Evolutionary conservation across 768 basidiomycete species (phyloP).

Genomic region (Pulveroboletus sp.): DNA sequence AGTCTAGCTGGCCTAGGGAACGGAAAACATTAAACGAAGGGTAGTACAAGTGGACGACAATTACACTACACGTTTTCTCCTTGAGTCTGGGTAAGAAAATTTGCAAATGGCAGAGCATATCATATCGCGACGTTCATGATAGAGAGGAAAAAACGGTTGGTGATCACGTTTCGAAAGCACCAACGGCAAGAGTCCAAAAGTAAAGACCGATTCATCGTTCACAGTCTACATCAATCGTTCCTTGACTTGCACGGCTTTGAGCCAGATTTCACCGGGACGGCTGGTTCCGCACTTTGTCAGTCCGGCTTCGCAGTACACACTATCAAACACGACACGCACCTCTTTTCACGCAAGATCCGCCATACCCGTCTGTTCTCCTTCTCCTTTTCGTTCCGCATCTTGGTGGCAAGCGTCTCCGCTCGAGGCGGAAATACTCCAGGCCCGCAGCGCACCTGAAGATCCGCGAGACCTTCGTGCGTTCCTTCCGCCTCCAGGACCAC

Average conservation of each 20-base stretch:
- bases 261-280: slow-evolving; percentile 27
- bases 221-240: slow-evolving; percentile 48
- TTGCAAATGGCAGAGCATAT: not conserved
- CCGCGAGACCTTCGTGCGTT: slow-evolving; percentile 78
- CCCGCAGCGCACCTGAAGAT: slow-evolving; percentile 71
- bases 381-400: slow-evolving; percentile 35
- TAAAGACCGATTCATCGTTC: not conserved
- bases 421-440: slow-evolving; percentile 62
- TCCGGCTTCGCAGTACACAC: not conserved
- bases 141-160: not conserved
- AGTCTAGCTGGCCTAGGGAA: slow-evolving; percentile 9
- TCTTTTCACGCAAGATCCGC: slow-evolving; percentile 72
- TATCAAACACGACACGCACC: slow-evolving; percentile 39
- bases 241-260: slow-evolving; percentile 56
- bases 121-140: slow-evolving; percentile 8
- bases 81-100: slow-evolving; percentile 6
- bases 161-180: not conserved
- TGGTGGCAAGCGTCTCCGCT: slow-evolving; percentile 34
- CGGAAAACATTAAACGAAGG: not conserved
- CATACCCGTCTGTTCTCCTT: slow-evolving; percentile 54
- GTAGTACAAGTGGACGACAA: slow-evolving; percentile 16
- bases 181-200: not conserved
- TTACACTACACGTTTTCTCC: slow-evolving; percentile 15
- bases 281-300: slow-evolving; percentile 8
- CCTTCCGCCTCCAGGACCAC: slow-evolving; percentile 84